Conservation (phyloP, 2,329 filamentous ascomycete species). For the Neurospora crassa region DNA sequence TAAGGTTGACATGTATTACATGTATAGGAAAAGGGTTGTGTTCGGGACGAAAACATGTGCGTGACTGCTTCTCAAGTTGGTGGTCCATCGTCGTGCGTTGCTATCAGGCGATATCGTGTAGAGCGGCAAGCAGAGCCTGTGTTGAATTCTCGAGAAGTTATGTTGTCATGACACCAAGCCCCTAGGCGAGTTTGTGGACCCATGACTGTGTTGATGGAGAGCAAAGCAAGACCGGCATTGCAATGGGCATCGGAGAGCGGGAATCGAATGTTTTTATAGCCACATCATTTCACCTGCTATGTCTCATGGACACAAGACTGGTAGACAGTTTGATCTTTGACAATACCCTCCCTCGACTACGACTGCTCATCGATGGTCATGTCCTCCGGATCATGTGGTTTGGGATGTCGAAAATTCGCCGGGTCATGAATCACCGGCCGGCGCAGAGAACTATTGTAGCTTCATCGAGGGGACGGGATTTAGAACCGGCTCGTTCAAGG, state of each 20-base stretch:
- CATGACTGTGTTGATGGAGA: not conserved
- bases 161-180: not conserved
- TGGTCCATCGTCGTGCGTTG: not conserved
- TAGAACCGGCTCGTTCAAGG: not conserved
- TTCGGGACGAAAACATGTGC: not conserved
- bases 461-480: not conserved
- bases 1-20: not conserved
- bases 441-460: not conserved
- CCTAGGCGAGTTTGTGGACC: not conserved
- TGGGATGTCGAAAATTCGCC: not conserved
- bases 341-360: not conserved
- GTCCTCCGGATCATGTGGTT: not conserved
- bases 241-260: not conserved
- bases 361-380: not conserved
- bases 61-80: not conserved
- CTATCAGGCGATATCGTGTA: not conserved
- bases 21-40: not conserved
- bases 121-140: not conserved
- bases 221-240: not conserved
- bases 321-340: not conserved
- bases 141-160: not conserved
- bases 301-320: not conserved
- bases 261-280: not conserved
- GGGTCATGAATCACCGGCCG: not conserved
- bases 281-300: not conserved